These are phyloP conservation scores for Cutaneotrichosporon mucoides DNA, from an alignment of 1,284 basidiomycete species.

Conservation along the genomic window DNA sequence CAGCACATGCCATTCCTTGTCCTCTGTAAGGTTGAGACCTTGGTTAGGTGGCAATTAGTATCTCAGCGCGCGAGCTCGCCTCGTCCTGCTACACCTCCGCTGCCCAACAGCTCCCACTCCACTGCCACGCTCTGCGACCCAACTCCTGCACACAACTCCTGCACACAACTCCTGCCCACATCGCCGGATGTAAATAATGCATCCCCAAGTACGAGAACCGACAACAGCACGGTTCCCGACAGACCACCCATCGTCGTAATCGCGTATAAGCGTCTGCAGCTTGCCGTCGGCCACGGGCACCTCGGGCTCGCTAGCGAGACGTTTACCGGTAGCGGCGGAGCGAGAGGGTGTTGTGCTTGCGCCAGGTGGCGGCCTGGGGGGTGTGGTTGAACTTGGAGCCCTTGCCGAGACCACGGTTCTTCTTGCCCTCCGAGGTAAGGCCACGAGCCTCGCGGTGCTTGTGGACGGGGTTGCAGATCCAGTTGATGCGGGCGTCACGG, in stretches of 20 bases:
- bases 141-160: too few species aligned
- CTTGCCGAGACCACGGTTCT: conserved; percentile 79
- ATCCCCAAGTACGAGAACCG: conserved; percentile 6
- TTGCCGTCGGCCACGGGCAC: conserved; percentile 12
- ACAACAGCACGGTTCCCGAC: too few species aligned
- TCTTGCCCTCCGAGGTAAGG: conserved; percentile 93
- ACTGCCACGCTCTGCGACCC: too few species aligned
- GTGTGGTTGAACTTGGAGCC: conserved; percentile 93
- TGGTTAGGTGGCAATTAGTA: too few species aligned
- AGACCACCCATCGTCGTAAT: too few species aligned
- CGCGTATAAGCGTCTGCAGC: too few species aligned
- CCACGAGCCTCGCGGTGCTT: conserved; percentile 97
- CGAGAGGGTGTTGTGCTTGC: conserved; percentile 96
- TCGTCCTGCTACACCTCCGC: too few species aligned
- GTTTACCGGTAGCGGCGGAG: conserved; percentile 93
- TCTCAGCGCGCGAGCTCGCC: too few species aligned
- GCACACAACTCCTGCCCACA: too few species aligned
- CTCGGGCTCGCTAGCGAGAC: background rate
- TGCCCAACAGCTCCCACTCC: too few species aligned
- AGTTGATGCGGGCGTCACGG: conserved; percentile 92
- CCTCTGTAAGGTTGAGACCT: too few species aligned
- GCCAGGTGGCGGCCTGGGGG: conserved; percentile 87
- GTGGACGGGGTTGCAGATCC: conserved; percentile 96
- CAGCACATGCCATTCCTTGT: too few species aligned
- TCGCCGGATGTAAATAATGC: conserved; percentile 12